Evolutionary conservation across 2,329 filamentous ascomycete species (phyloP).

Genomic region (Neofusicoccum laricinum): DNA sequence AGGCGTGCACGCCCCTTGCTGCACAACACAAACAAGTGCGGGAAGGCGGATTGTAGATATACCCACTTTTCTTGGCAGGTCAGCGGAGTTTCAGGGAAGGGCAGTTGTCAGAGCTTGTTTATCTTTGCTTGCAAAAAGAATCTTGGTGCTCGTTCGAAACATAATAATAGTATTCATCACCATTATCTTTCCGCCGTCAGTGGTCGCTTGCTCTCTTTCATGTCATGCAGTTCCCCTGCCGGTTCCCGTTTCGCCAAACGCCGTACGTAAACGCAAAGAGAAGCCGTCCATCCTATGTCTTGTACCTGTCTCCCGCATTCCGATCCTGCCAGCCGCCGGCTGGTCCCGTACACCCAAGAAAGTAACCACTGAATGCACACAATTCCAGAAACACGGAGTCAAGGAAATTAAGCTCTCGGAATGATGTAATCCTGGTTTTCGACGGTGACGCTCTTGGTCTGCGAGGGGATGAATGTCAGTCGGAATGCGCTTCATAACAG

Average conservation of each 20-base stretch:
- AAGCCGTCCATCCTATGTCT: not conserved
- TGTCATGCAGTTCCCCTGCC: not conserved
- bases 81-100: not conserved
- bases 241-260: not conserved
- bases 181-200: not conserved
- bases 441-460: constrained; percentile 54
- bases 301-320: not conserved
- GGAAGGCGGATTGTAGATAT: not conserved
- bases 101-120: not conserved
- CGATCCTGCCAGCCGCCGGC: not conserved
- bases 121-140: too few relatives aligned
- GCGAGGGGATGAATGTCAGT: constrained; percentile 12
- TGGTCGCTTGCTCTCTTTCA: not conserved
- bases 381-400: not conserved
- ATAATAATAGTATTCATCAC: not conserved
- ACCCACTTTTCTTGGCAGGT: not conserved
- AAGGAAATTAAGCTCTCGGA: constrained; percentile 8
- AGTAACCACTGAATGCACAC: not conserved
- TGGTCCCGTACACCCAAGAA: not conserved
- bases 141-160: not conserved
- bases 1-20: not conserved
- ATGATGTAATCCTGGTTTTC: constrained; percentile 50
- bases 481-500: not conserved
- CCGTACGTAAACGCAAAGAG: not conserved
- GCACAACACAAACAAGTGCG: not conserved